Percentiles rank a stretch among this genome's conserved stretches.
Conservation (phyloP, 805 yeast genomes). For the Wickerhamomyces rabaulensis region DNA sequence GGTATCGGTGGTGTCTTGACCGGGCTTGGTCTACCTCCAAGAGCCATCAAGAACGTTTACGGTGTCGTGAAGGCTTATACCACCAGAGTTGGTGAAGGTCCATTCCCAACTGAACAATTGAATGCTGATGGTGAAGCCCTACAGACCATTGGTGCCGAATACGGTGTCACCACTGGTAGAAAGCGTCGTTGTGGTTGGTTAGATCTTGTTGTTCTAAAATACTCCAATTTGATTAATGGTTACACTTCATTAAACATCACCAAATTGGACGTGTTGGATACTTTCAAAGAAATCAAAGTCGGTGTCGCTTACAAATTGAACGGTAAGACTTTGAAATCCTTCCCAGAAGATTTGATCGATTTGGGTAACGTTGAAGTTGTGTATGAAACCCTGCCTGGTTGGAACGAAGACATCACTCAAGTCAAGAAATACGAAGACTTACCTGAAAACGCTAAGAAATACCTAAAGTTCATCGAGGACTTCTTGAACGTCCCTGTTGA, state of each 20-base stretch:
- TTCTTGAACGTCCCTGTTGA: constrained; percentile 78
- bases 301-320: constrained; percentile 79
- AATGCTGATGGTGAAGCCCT: constrained; percentile 80
- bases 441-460: constrained; percentile 83
- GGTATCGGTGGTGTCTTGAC: constrained; percentile 98
- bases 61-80: constrained; percentile 99
- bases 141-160: constrained; percentile 92
- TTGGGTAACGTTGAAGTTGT: constrained; percentile 90
- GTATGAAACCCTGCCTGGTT: constrained; percentile 89
- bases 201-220: constrained; percentile 89
- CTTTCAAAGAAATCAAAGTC: constrained; percentile 81
- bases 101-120: constrained; percentile 97
- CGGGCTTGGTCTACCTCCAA: constrained; percentile 96
- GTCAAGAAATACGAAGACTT: constrained; percentile 67
- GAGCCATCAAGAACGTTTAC: constrained; percentile 67
- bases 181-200: constrained; percentile 99
- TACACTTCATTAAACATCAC: constrained; percentile 93
- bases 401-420: constrained; percentile 80
- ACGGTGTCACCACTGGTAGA: constrained; percentile 97
- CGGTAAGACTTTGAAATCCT: constrained; percentile 68
- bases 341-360: constrained; percentile 87
- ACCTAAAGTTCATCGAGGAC: constrained; percentile 81
- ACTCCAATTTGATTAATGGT: constrained; percentile 89
- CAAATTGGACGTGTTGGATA: constrained; percentile 90
- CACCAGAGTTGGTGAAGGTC: constrained; percentile 98